Evolutionary conservation across 2,329 filamentous ascomycete genomes (phyloP), one percentile per base, ranked within the genome.

Genomic region (Penicillium sp.): DNA sequence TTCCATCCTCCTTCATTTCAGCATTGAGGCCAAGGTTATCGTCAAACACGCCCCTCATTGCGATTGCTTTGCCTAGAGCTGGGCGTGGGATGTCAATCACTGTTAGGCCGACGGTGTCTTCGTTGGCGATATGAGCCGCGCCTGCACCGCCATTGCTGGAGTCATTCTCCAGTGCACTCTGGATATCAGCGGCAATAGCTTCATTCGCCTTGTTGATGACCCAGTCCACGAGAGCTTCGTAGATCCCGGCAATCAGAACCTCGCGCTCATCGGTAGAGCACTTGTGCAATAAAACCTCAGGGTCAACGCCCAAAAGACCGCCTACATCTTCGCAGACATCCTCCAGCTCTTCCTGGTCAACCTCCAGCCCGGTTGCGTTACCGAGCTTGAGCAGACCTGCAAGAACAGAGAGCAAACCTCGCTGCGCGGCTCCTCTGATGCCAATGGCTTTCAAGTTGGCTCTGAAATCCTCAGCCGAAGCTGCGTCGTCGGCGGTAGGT

Each of bases 1-100:
- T 80, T 8, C 93, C 93, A 57, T 98, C 93, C 52, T 91, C 85
- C 62, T 91, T 95, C 90, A 98, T 97, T 73, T 98, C 93, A 0
- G 86, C 79, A 59, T 97, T 97, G 71, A 98, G 96, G 42, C 93
- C 93, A 16, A 85, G 75, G n/a, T 77, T 81, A 59, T 97, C 93
- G 57, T 98, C 91, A 59, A 98, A 98, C 28, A 97, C 81, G 11
- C 87, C 88, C 31, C 89, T 86, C 73, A 98, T 82, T 10, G 87
- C 82, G n/a, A 94, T 71, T 0, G 91, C 93, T 69, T 93, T 96
- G 48, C 87, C 89, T 0, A 98, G 75, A 1, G 80, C 77, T 24
- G 87, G 83, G 52, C 84, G 81, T 0, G 93, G 89, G 7, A 97
- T 78, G 56, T 97, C 93, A 5, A 98, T 74, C 7, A 98, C 77